Evolutionary conservation across 2,329 filamentous ascomycete genomes (phyloP).

Genomic region (Ophiostoma triangulosporum): DNA sequence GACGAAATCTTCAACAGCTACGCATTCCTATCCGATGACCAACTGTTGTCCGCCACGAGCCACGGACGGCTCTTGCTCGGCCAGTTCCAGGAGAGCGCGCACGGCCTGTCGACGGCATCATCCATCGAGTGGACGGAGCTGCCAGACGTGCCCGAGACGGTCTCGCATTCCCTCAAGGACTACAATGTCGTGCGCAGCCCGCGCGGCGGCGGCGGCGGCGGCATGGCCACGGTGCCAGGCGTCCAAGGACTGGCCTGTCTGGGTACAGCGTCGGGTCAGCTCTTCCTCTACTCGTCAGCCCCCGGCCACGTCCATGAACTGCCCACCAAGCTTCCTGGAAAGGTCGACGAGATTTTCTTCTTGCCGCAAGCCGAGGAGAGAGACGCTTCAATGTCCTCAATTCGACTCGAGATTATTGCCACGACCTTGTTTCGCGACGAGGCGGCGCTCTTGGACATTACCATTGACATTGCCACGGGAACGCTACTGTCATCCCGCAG

Average conservation of each 20-base stretch:
- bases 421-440: slow-evolving; percentile 32
- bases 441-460: slow-evolving; percentile 17
- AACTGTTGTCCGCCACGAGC: slow-evolving; percentile 43
- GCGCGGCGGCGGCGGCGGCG: slow-evolving; percentile 6
- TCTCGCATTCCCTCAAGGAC: slow-evolving; percentile 26
- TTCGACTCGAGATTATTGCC: slow-evolving; percentile 23
- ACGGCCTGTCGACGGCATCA: background rate
- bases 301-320: slow-evolving; percentile 2
- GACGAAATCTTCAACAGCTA: slow-evolving; percentile 16
- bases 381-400: background rate
- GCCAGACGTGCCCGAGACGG: slow-evolving; percentile 18
- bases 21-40: slow-evolving; percentile 64
- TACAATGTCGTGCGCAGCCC: slow-evolving; percentile 34
- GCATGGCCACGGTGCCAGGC: slow-evolving; percentile 8
- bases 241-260: slow-evolving; percentile 29
- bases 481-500: background rate
- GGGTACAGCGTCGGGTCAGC: slow-evolving; percentile 33
- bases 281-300: slow-evolving; percentile 31
- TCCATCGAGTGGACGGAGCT: slow-evolving; percentile 31
- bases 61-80: slow-evolving; percentile 14
- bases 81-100: background rate
- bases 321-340: slow-evolving; percentile 29
- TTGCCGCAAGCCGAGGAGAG: slow-evolving; percentile 18
- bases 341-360: slow-evolving; percentile 37
- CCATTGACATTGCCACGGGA: background rate